Evolutionary conservation across 2,329 filamentous ascomycete genomes (phyloP).

Genomic region (Aspergillus felis): DNA sequence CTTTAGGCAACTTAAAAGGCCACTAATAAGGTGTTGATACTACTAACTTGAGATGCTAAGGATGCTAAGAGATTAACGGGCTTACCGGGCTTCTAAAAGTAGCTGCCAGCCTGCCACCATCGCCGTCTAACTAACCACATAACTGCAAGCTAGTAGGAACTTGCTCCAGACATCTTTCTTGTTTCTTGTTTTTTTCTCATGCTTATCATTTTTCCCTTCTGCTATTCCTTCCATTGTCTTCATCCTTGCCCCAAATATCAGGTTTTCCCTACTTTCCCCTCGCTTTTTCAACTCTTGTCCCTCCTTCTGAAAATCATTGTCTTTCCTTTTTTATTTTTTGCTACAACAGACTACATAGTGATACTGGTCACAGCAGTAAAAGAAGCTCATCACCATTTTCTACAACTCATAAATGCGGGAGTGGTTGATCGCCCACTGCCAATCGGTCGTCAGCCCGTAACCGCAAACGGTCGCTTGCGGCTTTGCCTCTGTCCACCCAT

Average conservation of each 20-base stretch:
- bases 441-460: conserved; percentile 21
- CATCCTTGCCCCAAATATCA: conserved; percentile 2
- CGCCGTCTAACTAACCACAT: background rate
- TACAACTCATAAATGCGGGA: conserved; percentile 11
- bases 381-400: background rate
- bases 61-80: background rate
- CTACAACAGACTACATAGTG: conserved; percentile 3
- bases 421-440: conserved; percentile 9
- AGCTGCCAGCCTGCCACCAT: background rate
- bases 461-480: conserved; percentile 33
- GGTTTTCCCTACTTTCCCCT: background rate
- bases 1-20: background rate
- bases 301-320: background rate
- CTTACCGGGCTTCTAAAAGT: background rate
- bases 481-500: background rate
- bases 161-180: conserved; percentile 1
- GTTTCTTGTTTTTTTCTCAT: conserved; percentile 4
- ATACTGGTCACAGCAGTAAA: background rate
- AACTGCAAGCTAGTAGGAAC: background rate
- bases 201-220: background rate
- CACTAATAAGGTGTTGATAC: background rate
- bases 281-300: conserved; percentile 5
- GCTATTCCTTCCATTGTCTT: conserved; percentile 3
- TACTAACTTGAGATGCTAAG: no score
- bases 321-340: background rate